Evolutionary conservation across 331 rosid species (phyloP), one percentile per base, ranked within the genome.

Genomic region (Dryas integrifolia): DNA sequence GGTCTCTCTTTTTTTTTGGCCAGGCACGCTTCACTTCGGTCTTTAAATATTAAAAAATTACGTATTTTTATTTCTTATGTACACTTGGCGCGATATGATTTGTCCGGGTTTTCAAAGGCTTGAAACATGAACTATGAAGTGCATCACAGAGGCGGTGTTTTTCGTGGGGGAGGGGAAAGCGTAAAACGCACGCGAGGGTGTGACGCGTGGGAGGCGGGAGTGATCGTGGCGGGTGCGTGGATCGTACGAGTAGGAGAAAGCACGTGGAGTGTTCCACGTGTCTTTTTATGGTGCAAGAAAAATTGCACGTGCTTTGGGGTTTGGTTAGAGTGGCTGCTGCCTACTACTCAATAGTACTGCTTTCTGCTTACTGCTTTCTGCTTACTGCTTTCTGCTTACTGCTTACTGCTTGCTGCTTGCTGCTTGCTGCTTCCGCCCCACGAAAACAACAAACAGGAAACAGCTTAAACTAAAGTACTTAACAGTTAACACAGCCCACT

Each of bases 221-320:
- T 14, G 35, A 30, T 30, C 35, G 35, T 1, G 35, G 35, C 2
- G 3, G 35, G 35, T 30, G 35, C 35, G 35, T 30, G 35, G 35
- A 30, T 30, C 35, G 2, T 30, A 30, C 35, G 35, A 1, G 35
- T 30, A 30, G 2, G 35, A 1, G 35, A 2, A 30, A 30, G 35
- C 35, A 30, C 35, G 35, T 30, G 35, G 35, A 2, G 35, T 38
- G 3, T 43, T 43, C 35, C 12, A 18, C 5, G 21, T 13, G 41
- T 9, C 4, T 56, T 24, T 50, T 21, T 13, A 6, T 8, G 47
- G 47, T 4, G 24, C 5, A 48, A 4, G 7, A 2, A 30, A 48
- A 52, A 6, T 14, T 6, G 65, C 65, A 70, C 74, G 74, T 70
- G 55, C 53, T 70, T 56, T 14, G 44, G 5, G 35, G 60, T 5